Percentiles rank a stretch among this genome's conserved stretches.
Evolutionary conservation across 805 yeast genomes (phyloP).

Genomic region (Wickerhamomyces pijperi): DNA sequence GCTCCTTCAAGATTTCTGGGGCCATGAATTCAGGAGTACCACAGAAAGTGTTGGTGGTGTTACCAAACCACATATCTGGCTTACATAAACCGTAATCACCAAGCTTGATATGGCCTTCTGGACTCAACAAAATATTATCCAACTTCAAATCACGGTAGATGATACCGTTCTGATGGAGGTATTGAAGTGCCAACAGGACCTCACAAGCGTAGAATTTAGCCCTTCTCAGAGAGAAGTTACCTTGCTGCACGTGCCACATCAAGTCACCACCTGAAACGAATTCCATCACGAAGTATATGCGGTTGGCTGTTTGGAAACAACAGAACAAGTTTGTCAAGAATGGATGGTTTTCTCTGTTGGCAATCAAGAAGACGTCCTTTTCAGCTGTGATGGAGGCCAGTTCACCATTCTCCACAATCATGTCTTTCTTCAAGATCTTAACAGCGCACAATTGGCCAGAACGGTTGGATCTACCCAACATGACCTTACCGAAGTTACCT

Average conservation of each 20-base stretch:
- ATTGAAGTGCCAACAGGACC: constrained; percentile 80
- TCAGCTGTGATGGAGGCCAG: constrained; percentile 92
- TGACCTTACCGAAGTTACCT: constrained; percentile 97
- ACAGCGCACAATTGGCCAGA: constrained; percentile 82
- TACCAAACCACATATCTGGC: constrained; percentile 79
- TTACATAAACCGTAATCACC: constrained; percentile 98
- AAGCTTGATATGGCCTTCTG: constrained; percentile 88
- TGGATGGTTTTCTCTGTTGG: constrained; percentile 85
- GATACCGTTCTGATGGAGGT: constrained; percentile 91
- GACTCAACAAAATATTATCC: constrained; percentile 83
- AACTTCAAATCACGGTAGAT: constrained; percentile 93
- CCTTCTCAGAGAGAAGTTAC: constrained; percentile 75
- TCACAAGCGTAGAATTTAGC: constrained; percentile 98
- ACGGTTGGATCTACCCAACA: constrained; percentile 89
- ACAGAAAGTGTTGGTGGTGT: constrained; percentile 88
- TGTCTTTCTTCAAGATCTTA: constrained; percentile 91
- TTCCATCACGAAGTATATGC: constrained; percentile 97
- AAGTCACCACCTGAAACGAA: constrained; percentile 96
- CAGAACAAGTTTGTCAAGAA: constrained; percentile 84
- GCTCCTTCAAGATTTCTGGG: constrained; percentile 91
- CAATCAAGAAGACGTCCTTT: constrained; percentile 76
- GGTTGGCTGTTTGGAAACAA: constrained; percentile 95
- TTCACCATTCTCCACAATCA: constrained; percentile 90
- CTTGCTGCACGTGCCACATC: constrained; percentile 98
- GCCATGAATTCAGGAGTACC: constrained; percentile 99